Evolutionary conservation across 1,139 yeast species (phyloP), one percentile per base, ranked within the genome.

Genomic region (Eremothecium cymbalariae): DNA sequence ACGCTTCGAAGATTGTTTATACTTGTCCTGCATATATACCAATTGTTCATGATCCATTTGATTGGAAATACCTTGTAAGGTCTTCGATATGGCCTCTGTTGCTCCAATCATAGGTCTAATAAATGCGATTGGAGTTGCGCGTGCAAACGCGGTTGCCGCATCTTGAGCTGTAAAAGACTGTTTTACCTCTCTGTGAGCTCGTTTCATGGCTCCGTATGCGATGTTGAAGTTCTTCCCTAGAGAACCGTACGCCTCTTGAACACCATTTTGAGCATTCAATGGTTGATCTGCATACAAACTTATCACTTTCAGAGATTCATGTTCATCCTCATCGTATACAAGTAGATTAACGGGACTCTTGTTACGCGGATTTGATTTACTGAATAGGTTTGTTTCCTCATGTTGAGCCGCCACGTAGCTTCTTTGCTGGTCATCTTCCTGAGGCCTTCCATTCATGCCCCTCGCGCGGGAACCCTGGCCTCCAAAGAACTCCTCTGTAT

Each of bases 211-310:
- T 31, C 73, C 70, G 45, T 68, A 71, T 0, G 95, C 93, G 18
- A 79, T 65, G 13, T 64, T 63, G 22, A 84, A 60, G 49, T 86
- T 86, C 38, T 70, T 68, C 8, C 83, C 90, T 33, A 88, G 58
- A 3, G 94, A 74, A 38, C 64, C 66, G 51, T 79, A 82, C 1
- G 96, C 95, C 15, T 69, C 69, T 38, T 67, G 68, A 8, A 88
- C 55, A 0, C 96, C 97, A 45, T 80, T 78, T 44, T 72, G 72
- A 19, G 83, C 60, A 36, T 70, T 73, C 13, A 63, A 64, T 0
- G 97, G 97, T 53, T 84, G 96, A 53, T 85, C 75, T 1, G 95
- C 85, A 57, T 86, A 86, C 21, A 82, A 65, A 60, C 95, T 83
- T 4, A 81, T 68, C 18, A 72, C 59, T 45, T 69, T 73, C 7